These are phyloP conservation scores for Pleurotus cornucopiae DNA, from an alignment of 768 basidiomycete genomes.

Conservation along the genomic window DNA sequence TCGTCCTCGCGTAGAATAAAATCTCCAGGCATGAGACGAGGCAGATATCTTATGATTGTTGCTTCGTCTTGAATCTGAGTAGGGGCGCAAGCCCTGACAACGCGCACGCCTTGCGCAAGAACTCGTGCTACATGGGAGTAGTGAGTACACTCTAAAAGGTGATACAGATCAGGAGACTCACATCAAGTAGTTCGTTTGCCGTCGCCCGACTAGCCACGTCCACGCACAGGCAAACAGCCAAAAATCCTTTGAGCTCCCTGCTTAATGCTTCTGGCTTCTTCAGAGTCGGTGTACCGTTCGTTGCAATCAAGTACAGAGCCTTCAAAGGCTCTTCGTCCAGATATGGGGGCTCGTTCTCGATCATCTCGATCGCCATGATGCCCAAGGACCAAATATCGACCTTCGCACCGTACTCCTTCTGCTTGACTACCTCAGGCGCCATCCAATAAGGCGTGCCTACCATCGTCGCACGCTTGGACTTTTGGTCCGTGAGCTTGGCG, in stretches of 20 bases:
- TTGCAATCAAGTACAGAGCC: conserved; percentile 93
- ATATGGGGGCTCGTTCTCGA: conserved; percentile 96
- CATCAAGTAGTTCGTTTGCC: conserved; percentile 79
- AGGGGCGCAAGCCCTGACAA: conserved; percentile 81
- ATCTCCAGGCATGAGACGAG: background rate
- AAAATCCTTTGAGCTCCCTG: conserved; percentile 89
- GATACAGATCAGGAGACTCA: conserved; percentile 31
- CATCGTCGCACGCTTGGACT: conserved; percentile 97
- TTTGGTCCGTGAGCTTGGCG: conserved; percentile 93
- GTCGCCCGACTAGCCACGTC: conserved; percentile 93
- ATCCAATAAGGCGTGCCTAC: conserved; percentile 98
- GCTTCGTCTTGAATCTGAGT: conserved; percentile 74
- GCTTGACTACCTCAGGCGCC: conserved; percentile 98
- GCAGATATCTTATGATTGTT: conserved; percentile 31
- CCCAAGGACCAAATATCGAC: conserved; percentile 97
- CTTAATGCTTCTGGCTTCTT: conserved; percentile 94
- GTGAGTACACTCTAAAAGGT: conserved; percentile 3
- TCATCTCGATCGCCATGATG: conserved; percentile 99
- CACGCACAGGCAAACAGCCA: conserved; percentile 97
- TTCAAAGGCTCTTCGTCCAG: conserved; percentile 93
- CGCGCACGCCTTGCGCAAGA: conserved; percentile 85
- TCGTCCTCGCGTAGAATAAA: background rate
- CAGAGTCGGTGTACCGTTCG: conserved; percentile 96
- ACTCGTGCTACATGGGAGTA: conserved; percentile 70
- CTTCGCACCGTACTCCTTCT: conserved; percentile 95